Evolutionary conservation across 225 moss, liverwort and hornwort genomes (phyloP).

Genomic region (Sphagnum contortum): DNA sequence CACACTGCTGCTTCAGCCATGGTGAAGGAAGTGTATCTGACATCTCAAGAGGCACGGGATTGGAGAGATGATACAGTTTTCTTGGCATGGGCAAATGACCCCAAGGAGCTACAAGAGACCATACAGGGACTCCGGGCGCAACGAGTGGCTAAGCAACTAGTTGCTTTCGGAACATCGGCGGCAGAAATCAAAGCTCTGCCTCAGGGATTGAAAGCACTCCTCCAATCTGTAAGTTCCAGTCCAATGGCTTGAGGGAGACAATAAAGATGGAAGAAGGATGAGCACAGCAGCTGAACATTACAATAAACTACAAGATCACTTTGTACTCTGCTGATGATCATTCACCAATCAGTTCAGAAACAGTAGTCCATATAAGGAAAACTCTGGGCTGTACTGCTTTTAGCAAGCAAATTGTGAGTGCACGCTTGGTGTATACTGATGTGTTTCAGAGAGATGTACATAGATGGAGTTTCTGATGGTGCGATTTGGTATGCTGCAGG

Average conservation of each 20-base stretch:
- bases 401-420: too few species aligned
- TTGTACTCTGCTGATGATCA: too few species aligned
- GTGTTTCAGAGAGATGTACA: too few species aligned
- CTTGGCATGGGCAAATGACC: constrained; percentile 54
- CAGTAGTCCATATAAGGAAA: too few species aligned
- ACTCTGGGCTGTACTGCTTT: too few species aligned
- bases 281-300: too few species aligned
- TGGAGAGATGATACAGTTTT: constrained; percentile 64
- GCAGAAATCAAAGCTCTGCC: constrained; percentile 64
- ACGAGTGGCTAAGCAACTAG: constrained; percentile 50
- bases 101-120: constrained; percentile 41
- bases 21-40: constrained; percentile 45
- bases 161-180: constrained; percentile 44
- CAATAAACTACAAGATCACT: too few species aligned
- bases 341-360: too few species aligned
- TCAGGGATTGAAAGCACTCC: constrained; percentile 51
- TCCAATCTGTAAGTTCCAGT: constrained; percentile 48
- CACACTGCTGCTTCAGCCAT: constrained; percentile 46
- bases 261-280: too few species aligned
- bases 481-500: constrained; percentile 11
- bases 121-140: constrained; percentile 40
- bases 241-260: background rate
- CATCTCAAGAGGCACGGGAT: constrained; percentile 10
- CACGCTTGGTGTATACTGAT: too few species aligned
- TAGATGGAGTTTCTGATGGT: too few species aligned